Percentiles rank a stretch among this genome's conserved stretches.
Conservation (phyloP, 768 basidiomycete genomes). For the Mycena indigotica region DNA sequence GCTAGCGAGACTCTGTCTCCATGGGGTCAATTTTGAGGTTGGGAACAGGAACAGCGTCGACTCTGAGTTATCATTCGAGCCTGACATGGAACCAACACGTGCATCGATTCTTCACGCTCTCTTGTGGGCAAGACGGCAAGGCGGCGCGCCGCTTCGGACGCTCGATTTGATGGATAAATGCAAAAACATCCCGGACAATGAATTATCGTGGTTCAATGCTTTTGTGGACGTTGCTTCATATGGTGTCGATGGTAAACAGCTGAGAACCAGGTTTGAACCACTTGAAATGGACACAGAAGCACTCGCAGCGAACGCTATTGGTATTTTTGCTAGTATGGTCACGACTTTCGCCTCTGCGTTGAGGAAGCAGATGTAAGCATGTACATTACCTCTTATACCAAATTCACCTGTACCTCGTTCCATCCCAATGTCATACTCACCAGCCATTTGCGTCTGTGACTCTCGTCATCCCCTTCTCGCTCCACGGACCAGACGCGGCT, state of each 20-base stretch:
- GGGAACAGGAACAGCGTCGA: background rate
- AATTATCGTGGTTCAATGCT: background rate
- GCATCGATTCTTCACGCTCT: conserved; percentile 13
- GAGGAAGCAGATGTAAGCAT: no score
- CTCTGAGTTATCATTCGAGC: background rate
- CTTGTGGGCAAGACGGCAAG: conserved; percentile 17
- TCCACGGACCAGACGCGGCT: conserved; percentile 55
- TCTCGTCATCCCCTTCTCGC: conserved; percentile 61
- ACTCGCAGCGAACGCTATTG: background rate
- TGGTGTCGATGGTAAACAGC: background rate
- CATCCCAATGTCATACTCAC: conserved; percentile 66
- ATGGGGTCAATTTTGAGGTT: conserved; percentile 7
- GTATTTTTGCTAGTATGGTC: background rate
- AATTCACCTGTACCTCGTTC: conserved; percentile 26
- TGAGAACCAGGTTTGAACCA: background rate
- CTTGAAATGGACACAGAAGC: background rate
- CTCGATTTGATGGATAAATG: conserved; percentile 10
- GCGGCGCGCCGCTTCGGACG: conserved; percentile 13
- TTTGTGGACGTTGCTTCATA: background rate
- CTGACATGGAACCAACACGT: background rate
- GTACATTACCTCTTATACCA: no score
- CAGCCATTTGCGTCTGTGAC: conserved; percentile 70
- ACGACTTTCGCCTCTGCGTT: no score
- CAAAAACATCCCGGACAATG: background rate
- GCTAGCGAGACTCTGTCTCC: conserved; percentile 13